These are phyloP conservation scores for Aurifilum marmelostoma DNA, from an alignment of 2,329 filamentous ascomycete genomes.

Conservation along the genomic window DNA sequence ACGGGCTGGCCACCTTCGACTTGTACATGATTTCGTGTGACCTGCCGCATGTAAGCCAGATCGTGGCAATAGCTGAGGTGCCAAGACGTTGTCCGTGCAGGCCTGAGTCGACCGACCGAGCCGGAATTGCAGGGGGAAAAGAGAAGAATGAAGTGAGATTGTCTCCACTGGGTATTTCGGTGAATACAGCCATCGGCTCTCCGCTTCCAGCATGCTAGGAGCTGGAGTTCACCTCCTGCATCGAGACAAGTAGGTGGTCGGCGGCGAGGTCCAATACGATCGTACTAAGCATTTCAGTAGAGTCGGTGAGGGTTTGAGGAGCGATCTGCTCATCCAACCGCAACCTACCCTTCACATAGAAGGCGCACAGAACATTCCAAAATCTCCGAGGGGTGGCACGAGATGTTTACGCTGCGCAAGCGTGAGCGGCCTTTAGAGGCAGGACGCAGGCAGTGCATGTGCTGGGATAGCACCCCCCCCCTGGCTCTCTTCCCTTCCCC, in stretches of 20 bases:
- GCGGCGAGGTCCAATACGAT: neutral
- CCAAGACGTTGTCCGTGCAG: slow-evolving; percentile 6
- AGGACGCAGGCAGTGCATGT: neutral
- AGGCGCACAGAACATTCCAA: slow-evolving; percentile 15
- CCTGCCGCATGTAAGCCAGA: slow-evolving; percentile 6
- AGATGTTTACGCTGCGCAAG: neutral
- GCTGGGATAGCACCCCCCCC: neutral
- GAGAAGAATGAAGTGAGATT: neutral
- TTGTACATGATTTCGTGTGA: neutral
- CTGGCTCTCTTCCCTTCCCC: neutral
- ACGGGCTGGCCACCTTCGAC: slow-evolving; percentile 1
- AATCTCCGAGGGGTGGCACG: slow-evolving; percentile 10
- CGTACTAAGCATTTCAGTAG: slow-evolving; percentile 4
- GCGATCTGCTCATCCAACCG: neutral
- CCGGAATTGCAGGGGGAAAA: neutral
- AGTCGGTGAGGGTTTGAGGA: slow-evolving; percentile 10
- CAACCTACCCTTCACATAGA: neutral
- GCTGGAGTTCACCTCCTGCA: slow-evolving; percentile 1
- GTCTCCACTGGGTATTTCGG: neutral
- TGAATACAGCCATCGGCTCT: neutral
- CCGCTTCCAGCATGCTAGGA: neutral
- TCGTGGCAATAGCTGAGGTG: neutral
- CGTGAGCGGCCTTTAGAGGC: neutral
- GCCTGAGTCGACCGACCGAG: neutral
- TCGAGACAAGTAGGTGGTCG: slow-evolving; percentile 6